Base-by-base conservation (phyloP, 1,284 basidiomycete species). In the Malassezia furfur region DNA sequence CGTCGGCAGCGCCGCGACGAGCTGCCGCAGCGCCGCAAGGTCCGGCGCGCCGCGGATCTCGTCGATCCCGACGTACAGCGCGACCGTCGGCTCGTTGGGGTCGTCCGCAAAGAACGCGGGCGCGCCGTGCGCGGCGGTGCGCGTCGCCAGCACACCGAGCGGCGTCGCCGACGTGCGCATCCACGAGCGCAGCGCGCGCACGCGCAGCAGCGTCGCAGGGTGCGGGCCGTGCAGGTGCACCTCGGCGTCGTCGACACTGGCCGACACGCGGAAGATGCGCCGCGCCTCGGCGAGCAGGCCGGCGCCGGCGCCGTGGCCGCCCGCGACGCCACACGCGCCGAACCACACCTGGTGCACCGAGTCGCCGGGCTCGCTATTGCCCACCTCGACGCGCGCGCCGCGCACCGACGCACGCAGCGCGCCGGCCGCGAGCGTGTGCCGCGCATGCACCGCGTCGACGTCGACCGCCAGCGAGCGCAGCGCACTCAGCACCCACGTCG, bases 341-440 rank as follows among this genome's bases (percentile, higher is more conserved):
- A 74, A 59, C 68, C 68, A 74, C 14, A 57, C 57, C 49, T 65
- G 68, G 54, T 74, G 71, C 17, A 59, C 54, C 12, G 40, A 46
- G 32, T 71, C 61, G 7, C n/a, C 25, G 0, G 62, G 59, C 31
- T 64, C 50, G 57, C 71, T 74, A 25, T 60, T 55, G 1, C 21
- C n/a, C 10, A 47, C 10, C 32, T 36, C 8, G 11, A 28, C 30
- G n/a, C 8, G 7, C 15, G 22, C 14, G 22, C n/a, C 15, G 7
- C 32, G 45, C 35, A 47, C 14, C 17, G 49, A 30, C 31, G 54
- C 22, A 14, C 38, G 22, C 5, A 64, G 9, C 10, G n/a, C 10
- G 25, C 54, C 36, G 44, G 59, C 61, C 1, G 60, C 40, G 1
- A 65, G 31, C 4, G 57, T 32, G 2, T 59, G 30, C 7, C 45